Evolutionary conservation across 1,139 yeast genomes (phyloP).

Genomic region (Geotrichum carabidarum): DNA sequence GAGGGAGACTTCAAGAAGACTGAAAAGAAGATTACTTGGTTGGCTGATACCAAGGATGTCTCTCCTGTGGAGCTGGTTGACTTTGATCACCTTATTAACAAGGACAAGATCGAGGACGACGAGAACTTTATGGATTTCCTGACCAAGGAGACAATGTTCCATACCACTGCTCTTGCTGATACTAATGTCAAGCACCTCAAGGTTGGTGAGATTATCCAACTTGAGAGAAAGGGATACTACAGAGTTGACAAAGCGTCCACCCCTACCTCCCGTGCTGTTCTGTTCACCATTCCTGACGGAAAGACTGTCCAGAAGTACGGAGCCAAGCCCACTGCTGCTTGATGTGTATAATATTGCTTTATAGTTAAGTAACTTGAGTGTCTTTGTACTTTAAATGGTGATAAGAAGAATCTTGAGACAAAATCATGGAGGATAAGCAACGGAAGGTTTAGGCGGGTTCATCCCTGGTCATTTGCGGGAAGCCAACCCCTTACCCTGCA

Average conservation of each 20-base stretch:
- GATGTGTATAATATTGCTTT: neutral
- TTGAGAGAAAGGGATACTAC: slow-evolving; percentile 96
- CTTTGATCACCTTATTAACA: slow-evolving; percentile 91
- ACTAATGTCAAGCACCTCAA: slow-evolving; percentile 68
- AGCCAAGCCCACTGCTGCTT: slow-evolving; percentile 43
- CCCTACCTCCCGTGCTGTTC: slow-evolving; percentile 50
- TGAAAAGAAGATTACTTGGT: slow-evolving; percentile 92
- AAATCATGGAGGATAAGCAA: too few species aligned
- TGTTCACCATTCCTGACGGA: slow-evolving; percentile 96
- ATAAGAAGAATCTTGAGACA: too few species aligned
- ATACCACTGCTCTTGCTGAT: slow-evolving; percentile 73
- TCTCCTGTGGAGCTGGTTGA: slow-evolving; percentile 76
- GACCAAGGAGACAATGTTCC: slow-evolving; percentile 85
- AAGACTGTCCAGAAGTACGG: slow-evolving; percentile 82
- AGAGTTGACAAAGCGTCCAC: slow-evolving; percentile 63
- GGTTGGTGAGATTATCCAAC: slow-evolving; percentile 85
- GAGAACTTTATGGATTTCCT: slow-evolving; percentile 91
- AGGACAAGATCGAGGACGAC: slow-evolving; percentile 92
- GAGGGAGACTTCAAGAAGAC: slow-evolving; percentile 98
- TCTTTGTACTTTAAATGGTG: too few species aligned
- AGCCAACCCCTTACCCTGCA: too few species aligned
- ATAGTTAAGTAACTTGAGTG: too few species aligned
- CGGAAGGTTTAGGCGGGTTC: too few species aligned
- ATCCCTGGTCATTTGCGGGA: too few species aligned
- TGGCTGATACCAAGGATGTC: slow-evolving; percentile 69